A percentile compares a stretch with the other conserved stretches of the same genome.
Conservation (phyloP, 2,329 filamentous ascomycete species). For the Knoxdaviesia proteae region DNA sequence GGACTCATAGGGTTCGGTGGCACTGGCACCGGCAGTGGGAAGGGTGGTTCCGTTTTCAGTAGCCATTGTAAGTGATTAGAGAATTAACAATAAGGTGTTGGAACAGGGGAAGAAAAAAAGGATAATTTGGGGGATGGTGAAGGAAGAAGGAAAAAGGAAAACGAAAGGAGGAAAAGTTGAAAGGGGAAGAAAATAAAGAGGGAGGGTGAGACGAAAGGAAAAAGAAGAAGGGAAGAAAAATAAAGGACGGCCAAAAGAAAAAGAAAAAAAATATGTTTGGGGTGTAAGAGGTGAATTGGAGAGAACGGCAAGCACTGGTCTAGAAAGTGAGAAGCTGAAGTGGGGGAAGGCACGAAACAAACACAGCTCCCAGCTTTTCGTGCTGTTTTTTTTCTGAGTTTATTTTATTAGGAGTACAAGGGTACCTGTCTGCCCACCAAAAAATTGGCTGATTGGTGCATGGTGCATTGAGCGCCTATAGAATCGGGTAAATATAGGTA, state of each 20-base stretch:
- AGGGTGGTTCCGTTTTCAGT: conserved; percentile 26
- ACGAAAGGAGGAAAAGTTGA: not conserved
- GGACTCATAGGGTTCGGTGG: conserved; percentile 24
- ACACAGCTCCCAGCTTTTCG: too few species aligned
- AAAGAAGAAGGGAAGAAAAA: not conserved
- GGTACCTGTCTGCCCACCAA: too few species aligned
- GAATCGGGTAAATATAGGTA: too few species aligned
- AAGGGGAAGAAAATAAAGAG: not conserved
- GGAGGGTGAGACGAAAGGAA: not conserved
- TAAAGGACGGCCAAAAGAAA: not conserved
- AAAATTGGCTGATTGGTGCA: too few species aligned
- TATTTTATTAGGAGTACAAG: too few species aligned
- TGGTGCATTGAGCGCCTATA: too few species aligned
- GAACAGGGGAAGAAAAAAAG: not conserved
- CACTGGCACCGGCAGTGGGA: conserved; percentile 21
- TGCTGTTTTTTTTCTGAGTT: too few species aligned
- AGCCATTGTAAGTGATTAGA: conserved; percentile 16
- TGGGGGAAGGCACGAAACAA: too few species aligned
- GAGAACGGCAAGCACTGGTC: too few species aligned
- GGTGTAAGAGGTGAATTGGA: too few species aligned
- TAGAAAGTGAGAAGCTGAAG: too few species aligned
- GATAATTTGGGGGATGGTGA: not conserved
- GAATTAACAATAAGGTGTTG: not conserved
- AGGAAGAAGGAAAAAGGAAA: conserved; percentile 1
- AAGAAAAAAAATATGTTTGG: not conserved